A percentile compares a stretch with the other conserved stretches of the same genome.
These are phyloP conservation scores for Calvatia gigantea DNA, from an alignment of 768 basidiomycete species.

Conservation along the genomic window DNA sequence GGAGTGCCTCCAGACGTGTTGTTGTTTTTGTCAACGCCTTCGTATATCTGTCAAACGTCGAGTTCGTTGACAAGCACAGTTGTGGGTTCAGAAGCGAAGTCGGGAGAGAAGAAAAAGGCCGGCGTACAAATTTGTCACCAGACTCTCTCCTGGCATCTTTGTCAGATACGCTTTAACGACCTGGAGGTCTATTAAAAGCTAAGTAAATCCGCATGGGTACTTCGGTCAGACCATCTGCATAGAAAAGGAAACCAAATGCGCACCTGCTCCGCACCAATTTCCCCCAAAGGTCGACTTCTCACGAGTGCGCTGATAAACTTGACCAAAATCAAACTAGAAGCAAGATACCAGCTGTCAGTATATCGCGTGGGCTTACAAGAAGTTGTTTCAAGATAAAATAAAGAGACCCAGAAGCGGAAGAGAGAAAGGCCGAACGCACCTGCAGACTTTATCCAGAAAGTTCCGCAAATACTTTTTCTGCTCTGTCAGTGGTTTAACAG, in stretches of 20 bases:
- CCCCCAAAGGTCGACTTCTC: conserved; percentile 84
- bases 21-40: conserved; percentile 80
- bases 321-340: conserved; percentile 53
- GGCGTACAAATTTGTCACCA: conserved; percentile 52
- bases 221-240: neutral
- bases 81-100: conserved; percentile 7
- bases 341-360: conserved; percentile 13
- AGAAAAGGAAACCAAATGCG: neutral
- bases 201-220: neutral
- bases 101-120: neutral
- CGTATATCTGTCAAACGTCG: conserved; percentile 56
- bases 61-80: neutral
- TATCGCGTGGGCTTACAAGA: neutral
- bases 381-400: neutral
- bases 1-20: conserved; percentile 79
- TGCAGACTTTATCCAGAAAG: conserved; percentile 89
- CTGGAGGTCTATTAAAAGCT: conserved; percentile 85
- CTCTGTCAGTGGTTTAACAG: conserved; percentile 78
- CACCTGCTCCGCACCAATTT: conserved; percentile 95
- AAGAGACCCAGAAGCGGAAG: neutral
- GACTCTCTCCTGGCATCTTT: conserved; percentile 75
- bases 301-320: conserved; percentile 91
- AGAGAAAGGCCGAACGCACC: conserved; percentile 41
- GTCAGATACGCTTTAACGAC: conserved; percentile 77
- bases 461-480: conserved; percentile 94